Evolutionary conservation across 139 green algal species (phyloP).

Genomic region (Volvox africanus): DNA sequence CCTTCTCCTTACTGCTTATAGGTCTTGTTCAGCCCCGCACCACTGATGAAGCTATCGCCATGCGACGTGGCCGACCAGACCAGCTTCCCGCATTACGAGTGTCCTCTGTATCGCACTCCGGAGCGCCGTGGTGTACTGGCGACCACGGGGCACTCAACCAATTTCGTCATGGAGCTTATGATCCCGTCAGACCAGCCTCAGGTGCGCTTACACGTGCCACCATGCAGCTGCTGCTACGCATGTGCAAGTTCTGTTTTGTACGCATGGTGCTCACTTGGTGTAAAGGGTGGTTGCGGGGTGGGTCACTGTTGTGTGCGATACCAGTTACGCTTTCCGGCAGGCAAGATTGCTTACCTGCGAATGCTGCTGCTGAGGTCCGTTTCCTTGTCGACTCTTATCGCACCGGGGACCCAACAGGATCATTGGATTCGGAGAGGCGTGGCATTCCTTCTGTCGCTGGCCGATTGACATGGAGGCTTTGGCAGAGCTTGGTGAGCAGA

Average conservation of each 20-base stretch:
- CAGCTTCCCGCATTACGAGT: slow-evolving; percentile 75
- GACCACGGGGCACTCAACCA: slow-evolving; percentile 84
- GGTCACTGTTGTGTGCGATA: too few relatives aligned
- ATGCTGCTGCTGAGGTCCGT: too few relatives aligned
- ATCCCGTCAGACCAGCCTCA: slow-evolving; percentile 66
- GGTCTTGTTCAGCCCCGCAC: slow-evolving; percentile 76
- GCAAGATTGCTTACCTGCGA: too few relatives aligned
- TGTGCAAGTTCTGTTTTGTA: too few relatives aligned
- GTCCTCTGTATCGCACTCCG: slow-evolving; percentile 79
- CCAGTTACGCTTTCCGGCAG: too few relatives aligned
- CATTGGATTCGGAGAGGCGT: slow-evolving; percentile 80
- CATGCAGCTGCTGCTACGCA: too few relatives aligned
- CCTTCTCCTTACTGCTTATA: slow-evolving; percentile 27
- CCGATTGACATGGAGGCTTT: slow-evolving; percentile 30
- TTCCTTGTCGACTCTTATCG: too few relatives aligned
- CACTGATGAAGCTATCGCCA: slow-evolving; percentile 73
- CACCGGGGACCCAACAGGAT: slow-evolving; percentile 42
- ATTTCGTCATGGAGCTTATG: slow-evolving; percentile 82
- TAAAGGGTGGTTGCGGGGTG: too few relatives aligned
- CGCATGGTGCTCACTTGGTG: too few relatives aligned
- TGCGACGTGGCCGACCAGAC: slow-evolving; percentile 46
- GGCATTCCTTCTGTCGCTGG: slow-evolving; percentile 72
- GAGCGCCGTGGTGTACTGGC: slow-evolving; percentile 76
- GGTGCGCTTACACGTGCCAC: neutral
- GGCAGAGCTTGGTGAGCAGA: too few relatives aligned